Conservation (phyloP, 164 flowering plant species). For the Aristolochia contorta region DNA sequence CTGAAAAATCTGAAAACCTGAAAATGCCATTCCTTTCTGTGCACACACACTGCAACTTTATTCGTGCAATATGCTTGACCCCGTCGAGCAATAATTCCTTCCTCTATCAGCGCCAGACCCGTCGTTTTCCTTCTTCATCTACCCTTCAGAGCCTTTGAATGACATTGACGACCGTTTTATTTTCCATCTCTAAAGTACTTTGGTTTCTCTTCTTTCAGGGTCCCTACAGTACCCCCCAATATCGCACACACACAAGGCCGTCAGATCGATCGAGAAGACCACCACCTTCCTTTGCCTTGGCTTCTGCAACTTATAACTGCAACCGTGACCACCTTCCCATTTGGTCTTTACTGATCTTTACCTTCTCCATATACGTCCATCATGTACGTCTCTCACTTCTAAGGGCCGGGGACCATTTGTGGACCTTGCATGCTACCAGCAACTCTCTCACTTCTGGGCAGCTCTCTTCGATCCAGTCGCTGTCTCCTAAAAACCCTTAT, state of each 20-base stretch:
- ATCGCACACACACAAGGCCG: no score
- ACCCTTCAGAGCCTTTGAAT: neutral
- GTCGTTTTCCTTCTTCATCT: constrained; percentile 26
- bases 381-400: neutral
- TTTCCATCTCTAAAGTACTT: constrained; percentile 1
- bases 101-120: constrained; percentile 21
- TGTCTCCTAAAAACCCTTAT: constrained; percentile 1
- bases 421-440: no score
- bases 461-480: no score
- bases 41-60: constrained; percentile 6
- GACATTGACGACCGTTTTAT: neutral
- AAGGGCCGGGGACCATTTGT: neutral
- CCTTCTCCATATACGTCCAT: constrained; percentile 3
- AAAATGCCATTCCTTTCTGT: neutral
- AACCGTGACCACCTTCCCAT: neutral
- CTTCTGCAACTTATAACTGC: constrained; percentile 2
- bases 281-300: neutral
- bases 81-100: constrained; percentile 33
- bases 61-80: constrained; percentile 36
- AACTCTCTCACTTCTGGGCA: no score
- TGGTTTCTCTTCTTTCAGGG: constrained; percentile 2
- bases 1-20: neutral
- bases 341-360: neutral
- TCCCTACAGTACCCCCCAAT: no score
- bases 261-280: no score